These are phyloP conservation scores for Phytophthora quininea DNA, from an alignment of 352 stramenopile genomes.

Conservation along the genomic window DNA sequence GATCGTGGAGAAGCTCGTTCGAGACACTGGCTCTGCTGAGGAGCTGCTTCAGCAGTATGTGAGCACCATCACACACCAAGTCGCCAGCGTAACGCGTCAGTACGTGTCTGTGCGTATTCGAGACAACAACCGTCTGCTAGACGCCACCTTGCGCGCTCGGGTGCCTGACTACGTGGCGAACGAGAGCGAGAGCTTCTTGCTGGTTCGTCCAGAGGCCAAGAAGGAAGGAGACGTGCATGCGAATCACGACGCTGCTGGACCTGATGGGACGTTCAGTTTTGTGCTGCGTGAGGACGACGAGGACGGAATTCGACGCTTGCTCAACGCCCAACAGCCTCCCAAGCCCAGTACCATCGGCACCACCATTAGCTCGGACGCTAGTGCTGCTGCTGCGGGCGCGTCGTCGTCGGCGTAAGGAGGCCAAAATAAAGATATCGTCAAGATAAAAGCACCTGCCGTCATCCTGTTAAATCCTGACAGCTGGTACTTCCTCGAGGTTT, in stretches of 20 bases:
- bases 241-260: conserved; percentile 12
- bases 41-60: conserved; percentile 83
- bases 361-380: conserved; percentile 38
- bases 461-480: too few relatives aligned
- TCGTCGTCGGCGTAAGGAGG: conserved; percentile 7
- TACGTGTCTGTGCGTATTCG: conserved; percentile 83
- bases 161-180: conserved; percentile 72
- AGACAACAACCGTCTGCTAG: conserved; percentile 83
- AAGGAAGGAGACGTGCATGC: conserved; percentile 20
- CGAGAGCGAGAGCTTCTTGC: conserved; percentile 71
- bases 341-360: conserved; percentile 23
- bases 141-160: conserved; percentile 72
- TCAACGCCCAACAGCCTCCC: conserved; percentile 20
- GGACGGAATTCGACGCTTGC: conserved; percentile 38
- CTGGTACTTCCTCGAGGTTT: too few relatives aligned
- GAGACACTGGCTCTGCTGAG: conserved; percentile 70
- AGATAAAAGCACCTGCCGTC: too few relatives aligned
- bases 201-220: conserved; percentile 64
- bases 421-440: too few relatives aligned
- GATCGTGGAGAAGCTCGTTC: conserved; percentile 80
- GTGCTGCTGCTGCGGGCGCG: conserved; percentile 33
- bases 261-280: conserved; percentile 28
- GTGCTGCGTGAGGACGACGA: conserved; percentile 51
- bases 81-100: conserved; percentile 80
- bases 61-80: conserved; percentile 85